These are phyloP conservation scores for Phytophthora macrochlamydospora DNA, from an alignment of 352 stramenopile genomes.

Conservation along the genomic window DNA sequence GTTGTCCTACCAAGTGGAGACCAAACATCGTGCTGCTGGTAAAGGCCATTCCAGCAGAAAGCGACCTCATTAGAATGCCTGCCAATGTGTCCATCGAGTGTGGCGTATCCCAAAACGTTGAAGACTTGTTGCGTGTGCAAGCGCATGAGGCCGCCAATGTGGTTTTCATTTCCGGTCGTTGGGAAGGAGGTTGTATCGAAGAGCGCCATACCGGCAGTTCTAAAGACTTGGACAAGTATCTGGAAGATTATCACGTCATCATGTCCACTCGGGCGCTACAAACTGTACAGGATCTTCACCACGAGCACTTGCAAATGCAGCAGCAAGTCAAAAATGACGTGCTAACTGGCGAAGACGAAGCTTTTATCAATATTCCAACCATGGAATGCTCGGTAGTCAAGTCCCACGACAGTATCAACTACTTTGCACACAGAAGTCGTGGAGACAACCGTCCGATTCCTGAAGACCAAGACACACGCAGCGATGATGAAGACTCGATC, in stretches of 20 bases:
- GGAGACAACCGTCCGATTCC: not conserved
- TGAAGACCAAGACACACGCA: conserved; percentile 21
- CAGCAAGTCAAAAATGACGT: conserved; percentile 1
- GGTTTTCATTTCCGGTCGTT: conserved; percentile 55
- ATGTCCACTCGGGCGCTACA: conserved; percentile 62
- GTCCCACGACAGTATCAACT: conserved; percentile 55
- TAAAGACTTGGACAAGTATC: conserved; percentile 43
- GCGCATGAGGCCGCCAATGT: conserved; percentile 45
- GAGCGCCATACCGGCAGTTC: conserved; percentile 20
- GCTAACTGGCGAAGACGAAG: not conserved
- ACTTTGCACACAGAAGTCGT: conserved; percentile 53
- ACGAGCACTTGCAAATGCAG: conserved; percentile 22
- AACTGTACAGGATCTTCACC: conserved; percentile 43
- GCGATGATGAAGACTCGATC: conserved; percentile 22
- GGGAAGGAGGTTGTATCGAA: conserved; percentile 40
- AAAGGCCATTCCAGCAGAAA: conserved; percentile 40
- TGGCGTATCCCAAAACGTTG: conserved; percentile 52
- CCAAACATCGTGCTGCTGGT: conserved; percentile 45
- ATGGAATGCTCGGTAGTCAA: conserved; percentile 53
- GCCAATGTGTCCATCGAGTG: conserved; percentile 51
- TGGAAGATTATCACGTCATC: conserved; percentile 72
- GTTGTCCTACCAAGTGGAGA: not conserved
- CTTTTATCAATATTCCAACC: not conserved
- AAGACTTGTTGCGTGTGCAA: conserved; percentile 56
- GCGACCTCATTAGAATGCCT: conserved; percentile 41